Conservation (phyloP, 2,329 filamentous ascomycete genomes). For the Onygenales sp. region DNA sequence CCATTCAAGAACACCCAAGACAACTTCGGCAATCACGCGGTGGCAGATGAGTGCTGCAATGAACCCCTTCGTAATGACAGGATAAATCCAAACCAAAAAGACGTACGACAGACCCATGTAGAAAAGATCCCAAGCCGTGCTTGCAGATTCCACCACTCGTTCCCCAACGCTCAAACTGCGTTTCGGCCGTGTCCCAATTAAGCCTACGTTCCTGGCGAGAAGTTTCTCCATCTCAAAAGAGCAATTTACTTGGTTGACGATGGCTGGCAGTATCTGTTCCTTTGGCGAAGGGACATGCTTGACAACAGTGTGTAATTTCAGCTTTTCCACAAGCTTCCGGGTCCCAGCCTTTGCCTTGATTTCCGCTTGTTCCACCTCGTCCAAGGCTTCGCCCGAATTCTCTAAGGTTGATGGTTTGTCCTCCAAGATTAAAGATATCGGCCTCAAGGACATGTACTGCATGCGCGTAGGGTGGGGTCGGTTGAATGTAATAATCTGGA, state of each 20-base stretch:
- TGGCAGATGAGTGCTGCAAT: constrained; percentile 71
- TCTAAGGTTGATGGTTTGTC: constrained; percentile 49
- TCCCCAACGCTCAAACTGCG: constrained; percentile 87
- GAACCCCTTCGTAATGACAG: constrained; percentile 62
- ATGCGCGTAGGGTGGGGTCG: constrained; percentile 75
- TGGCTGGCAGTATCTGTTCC: constrained; percentile 67
- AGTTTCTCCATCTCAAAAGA: constrained; percentile 79
- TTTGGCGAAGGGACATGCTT: constrained; percentile 68
- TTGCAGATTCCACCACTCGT: constrained; percentile 85
- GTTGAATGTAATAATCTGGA: constrained; percentile 85
- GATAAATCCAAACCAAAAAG: constrained; percentile 66
- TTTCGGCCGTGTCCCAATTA: constrained; percentile 71
- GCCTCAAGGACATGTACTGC: constrained; percentile 90
- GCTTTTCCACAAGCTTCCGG: constrained; percentile 66
- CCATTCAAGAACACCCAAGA: constrained; percentile 77
- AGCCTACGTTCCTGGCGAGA: constrained; percentile 79
- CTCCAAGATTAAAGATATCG: constrained; percentile 76
- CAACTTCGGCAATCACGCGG: constrained; percentile 67
- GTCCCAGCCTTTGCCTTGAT: constrained; percentile 57
- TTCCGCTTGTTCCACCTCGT: constrained; percentile 62
- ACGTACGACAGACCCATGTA: constrained; percentile 60
- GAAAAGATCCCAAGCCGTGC: constrained; percentile 69
- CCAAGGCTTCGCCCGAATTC: constrained; percentile 27
- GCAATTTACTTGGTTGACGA: constrained; percentile 93
- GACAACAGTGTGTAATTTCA: constrained; percentile 78